phyloP scores from a whole-genome alignment of 495 filamentous ascomycete species.

The Platismatia glauca region DNA sequence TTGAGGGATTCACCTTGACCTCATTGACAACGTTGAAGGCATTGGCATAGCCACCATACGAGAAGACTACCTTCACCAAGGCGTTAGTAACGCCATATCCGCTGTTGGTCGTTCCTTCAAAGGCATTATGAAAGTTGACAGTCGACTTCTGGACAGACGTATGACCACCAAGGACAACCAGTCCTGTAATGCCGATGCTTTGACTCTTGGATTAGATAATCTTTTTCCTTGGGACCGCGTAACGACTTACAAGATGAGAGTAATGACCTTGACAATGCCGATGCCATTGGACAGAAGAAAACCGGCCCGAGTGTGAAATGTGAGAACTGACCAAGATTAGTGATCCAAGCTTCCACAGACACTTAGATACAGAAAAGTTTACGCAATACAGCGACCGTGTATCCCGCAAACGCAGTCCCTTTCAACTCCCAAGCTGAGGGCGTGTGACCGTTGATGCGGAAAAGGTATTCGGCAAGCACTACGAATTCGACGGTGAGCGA shows the following conservation, averaged over 20 bases:
- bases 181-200: slow-evolving; percentile 45
- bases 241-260: slow-evolving; percentile 37
- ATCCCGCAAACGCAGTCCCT: slow-evolving; percentile 52
- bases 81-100: slow-evolving; percentile 52
- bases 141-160: slow-evolving; percentile 46
- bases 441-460: slow-evolving; percentile 37
- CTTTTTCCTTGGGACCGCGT: neutral
- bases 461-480: slow-evolving; percentile 46
- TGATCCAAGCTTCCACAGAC: neutral
- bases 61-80: slow-evolving; percentile 53
- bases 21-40: slow-evolving; percentile 60
- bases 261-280: slow-evolving; percentile 48
- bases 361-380: neutral
- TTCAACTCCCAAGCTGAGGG: slow-evolving; percentile 51
- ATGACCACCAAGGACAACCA: slow-evolving; percentile 53
- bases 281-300: slow-evolving; percentile 47
- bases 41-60: slow-evolving; percentile 53
- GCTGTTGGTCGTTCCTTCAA: slow-evolving; percentile 40
- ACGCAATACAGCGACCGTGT: slow-evolving; percentile 43
- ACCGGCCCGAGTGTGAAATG: slow-evolving; percentile 47
- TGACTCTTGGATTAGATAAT: neutral
- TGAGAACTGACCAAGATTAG: slow-evolving; percentile 28
- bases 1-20: slow-evolving; percentile 31
- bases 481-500: neutral
- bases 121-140: slow-evolving; percentile 50